Evolutionary conservation across 257 asterid species (phyloP).

Genomic region (Mentha longifolia): DNA sequence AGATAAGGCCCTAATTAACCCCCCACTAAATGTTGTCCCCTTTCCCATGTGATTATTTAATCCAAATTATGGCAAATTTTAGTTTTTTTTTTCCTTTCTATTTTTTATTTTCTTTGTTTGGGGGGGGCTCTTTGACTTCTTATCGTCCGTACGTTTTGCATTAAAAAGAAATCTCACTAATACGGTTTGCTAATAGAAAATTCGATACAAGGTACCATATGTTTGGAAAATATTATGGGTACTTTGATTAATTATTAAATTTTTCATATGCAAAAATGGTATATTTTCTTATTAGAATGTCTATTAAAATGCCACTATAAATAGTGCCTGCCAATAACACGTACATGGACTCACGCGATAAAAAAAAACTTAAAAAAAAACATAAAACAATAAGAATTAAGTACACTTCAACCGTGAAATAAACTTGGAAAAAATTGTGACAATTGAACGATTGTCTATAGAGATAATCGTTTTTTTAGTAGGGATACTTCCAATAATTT

Average conservation of each 20-base stretch:
- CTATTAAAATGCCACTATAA: too few relatives aligned
- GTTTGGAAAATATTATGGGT: not conserved
- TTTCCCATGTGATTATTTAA: conserved; percentile 29
- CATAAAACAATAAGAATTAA: not conserved
- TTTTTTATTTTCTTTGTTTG: not conserved
- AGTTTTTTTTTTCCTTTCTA: not conserved
- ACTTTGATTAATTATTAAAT: too few relatives aligned
- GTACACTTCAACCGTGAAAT: not conserved
- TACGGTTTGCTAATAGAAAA: not conserved
- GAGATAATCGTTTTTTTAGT: too few relatives aligned
- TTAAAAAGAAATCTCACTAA: not conserved
- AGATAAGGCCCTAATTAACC: conserved; percentile 33
- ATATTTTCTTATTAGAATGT: not conserved
- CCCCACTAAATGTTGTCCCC: conserved; percentile 51
- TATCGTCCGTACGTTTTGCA: conserved; percentile 49
- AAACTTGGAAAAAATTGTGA: not conserved
- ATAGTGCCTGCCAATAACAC: not conserved
- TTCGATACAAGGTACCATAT: not conserved
- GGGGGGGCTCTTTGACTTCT: conserved; percentile 35
- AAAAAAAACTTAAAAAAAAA: too few relatives aligned
- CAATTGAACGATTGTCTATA: not conserved
- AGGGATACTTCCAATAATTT: too few relatives aligned
- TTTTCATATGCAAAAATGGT: not conserved
- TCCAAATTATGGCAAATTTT: not conserved
- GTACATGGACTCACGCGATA: not conserved